Percentiles rank a stretch among this genome's conserved stretches.
phyloP scores from a whole-genome alignment of 345 rosid genomes.

The Luvunga scandens region DNA sequence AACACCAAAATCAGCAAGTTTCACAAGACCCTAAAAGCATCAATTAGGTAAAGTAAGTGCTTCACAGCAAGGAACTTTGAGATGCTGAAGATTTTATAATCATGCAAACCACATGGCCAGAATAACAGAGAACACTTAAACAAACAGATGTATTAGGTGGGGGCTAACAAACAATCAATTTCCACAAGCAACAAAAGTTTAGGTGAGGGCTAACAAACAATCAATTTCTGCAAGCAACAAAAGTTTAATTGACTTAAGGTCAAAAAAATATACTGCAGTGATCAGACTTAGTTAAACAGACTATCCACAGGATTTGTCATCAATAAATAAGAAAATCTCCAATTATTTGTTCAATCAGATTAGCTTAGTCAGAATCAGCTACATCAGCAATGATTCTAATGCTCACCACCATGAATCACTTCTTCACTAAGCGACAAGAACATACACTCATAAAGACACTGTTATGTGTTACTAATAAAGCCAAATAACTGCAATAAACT shows the following conservation, averaged over 20 bases:
- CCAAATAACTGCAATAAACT: background rate
- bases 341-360: background rate
- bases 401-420: background rate
- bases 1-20: constrained; percentile 99
- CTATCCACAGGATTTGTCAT: background rate
- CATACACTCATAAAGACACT: background rate
- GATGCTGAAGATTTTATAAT: constrained; percentile 2
- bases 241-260: background rate
- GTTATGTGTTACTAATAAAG: background rate
- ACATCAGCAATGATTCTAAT: background rate
- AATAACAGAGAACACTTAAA: background rate
- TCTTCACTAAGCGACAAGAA: background rate
- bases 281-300: background rate
- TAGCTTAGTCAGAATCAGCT: background rate
- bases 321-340: background rate
- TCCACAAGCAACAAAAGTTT: background rate
- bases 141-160: background rate
- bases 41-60: constrained; percentile 18
- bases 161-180: background rate
- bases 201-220: background rate
- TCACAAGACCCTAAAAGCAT: constrained; percentile 77
- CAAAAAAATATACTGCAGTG: background rate
- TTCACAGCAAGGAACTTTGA: constrained; percentile 3
- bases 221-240: background rate
- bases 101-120: background rate